Evolutionary conservation across 2,329 filamentous ascomycete genomes (phyloP).

Genomic region (Fusarium sp.): DNA sequence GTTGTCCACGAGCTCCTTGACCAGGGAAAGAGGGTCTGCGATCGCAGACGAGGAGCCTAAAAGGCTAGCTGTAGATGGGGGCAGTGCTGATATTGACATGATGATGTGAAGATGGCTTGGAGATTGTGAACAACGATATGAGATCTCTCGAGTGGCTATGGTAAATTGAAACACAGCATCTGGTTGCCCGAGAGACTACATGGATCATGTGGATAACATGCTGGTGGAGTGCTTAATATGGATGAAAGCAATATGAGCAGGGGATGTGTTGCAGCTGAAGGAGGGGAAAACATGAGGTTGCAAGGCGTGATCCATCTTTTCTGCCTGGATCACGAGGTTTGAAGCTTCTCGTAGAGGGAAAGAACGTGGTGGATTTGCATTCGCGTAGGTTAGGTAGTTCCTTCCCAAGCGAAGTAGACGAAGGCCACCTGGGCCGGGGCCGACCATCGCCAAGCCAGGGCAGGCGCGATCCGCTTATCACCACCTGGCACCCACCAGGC

Average conservation of each 20-base stretch:
- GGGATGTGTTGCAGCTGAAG: background rate
- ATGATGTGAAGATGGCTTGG: conserved; percentile 12
- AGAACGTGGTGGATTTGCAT: conserved; percentile 14
- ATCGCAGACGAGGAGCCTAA: conserved; percentile 73
- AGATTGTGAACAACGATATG: conserved; percentile 19
- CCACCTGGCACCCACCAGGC: background rate
- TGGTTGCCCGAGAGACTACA: conserved; percentile 42
- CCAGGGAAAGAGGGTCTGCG: conserved; percentile 68
- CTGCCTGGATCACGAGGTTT: conserved; percentile 6
- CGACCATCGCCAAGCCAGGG: conserved; percentile 20
- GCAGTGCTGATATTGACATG: conserved; percentile 65
- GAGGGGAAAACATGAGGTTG: background rate
- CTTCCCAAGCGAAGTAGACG: conserved; percentile 14
- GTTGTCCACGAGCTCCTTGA: conserved; percentile 85
- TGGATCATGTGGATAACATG: conserved; percentile 42
- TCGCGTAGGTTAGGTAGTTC: background rate
- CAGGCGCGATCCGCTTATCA: conserved; percentile 14
- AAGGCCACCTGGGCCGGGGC: background rate
- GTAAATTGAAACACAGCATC: conserved; percentile 31
- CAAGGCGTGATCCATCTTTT: conserved; percentile 1
- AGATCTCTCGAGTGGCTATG: conserved; percentile 20
- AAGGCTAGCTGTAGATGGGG: conserved; percentile 62
- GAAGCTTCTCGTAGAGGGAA: background rate
- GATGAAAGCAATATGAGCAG: conserved; percentile 14
- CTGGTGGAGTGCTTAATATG: conserved; percentile 26